A percentile compares a stretch with the other conserved stretches of the same genome.
These are phyloP conservation scores for Fusarium sp. DNA, from an alignment of 2,329 filamentous ascomycete genomes.

Conservation along the genomic window DNA sequence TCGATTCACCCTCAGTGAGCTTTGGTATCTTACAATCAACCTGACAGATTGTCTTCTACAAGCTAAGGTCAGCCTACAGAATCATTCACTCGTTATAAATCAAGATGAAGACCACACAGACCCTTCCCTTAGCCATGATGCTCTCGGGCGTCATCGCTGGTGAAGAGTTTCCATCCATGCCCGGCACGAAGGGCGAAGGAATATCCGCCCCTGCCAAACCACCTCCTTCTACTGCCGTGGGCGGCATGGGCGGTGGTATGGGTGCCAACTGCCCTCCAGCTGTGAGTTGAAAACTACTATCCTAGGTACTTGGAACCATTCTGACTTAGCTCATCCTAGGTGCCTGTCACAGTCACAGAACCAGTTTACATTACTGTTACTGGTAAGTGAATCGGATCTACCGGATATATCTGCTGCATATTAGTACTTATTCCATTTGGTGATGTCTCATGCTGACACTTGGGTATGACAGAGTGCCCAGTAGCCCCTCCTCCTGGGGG, in stretches of 20 bases:
- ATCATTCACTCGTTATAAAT: not conserved
- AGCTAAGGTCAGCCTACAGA: not conserved
- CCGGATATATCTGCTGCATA: not conserved
- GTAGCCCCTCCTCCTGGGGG: not conserved
- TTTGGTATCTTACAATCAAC: not conserved
- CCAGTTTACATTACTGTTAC: slow-evolving; percentile 59
- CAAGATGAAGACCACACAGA: slow-evolving; percentile 18
- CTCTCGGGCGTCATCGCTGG: slow-evolving; percentile 11
- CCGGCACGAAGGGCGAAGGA: not conserved
- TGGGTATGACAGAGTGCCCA: slow-evolving; percentile 56
- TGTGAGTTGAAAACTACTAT: slow-evolving; percentile 46
- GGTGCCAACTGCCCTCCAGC: slow-evolving; percentile 57
- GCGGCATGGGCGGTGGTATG: slow-evolving; percentile 40
- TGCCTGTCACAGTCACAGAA: slow-evolving; percentile 54
- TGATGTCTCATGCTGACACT: slow-evolving; percentile 41
- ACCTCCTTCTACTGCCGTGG: slow-evolving; percentile 52
- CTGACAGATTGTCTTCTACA: not conserved
- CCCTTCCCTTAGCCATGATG: slow-evolving; percentile 13
- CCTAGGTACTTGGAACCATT: no score
- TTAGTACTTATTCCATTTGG: not conserved
- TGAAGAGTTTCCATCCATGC: not conserved
- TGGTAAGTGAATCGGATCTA: slow-evolving; percentile 49
- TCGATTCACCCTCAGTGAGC: not conserved
- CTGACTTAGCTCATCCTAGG: slow-evolving; percentile 27
- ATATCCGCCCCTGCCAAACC: slow-evolving; percentile 37